Conservation (phyloP, 352 stramenopile species). For the Phytophthora nicotianae region DNA sequence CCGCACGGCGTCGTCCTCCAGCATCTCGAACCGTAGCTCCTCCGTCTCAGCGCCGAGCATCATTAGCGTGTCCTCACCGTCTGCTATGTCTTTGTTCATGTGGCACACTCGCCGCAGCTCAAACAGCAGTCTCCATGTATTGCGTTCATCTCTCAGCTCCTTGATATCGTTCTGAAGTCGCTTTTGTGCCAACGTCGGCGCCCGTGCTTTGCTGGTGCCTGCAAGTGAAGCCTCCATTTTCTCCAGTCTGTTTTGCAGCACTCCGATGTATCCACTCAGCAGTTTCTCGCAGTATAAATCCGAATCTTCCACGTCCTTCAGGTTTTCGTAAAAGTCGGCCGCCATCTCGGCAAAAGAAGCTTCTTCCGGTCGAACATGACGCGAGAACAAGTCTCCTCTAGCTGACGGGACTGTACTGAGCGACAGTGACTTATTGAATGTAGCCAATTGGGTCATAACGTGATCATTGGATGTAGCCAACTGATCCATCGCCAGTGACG, state of each 20-base stretch:
- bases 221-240: constrained; percentile 44
- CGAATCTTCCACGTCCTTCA: constrained; percentile 70
- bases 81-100: constrained; percentile 28
- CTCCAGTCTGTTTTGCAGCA: constrained; percentile 69
- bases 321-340: constrained; percentile 76
- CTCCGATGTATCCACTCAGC: constrained; percentile 78
- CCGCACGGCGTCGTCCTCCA: constrained; percentile 76
- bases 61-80: constrained; percentile 45
- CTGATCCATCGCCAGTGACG: constrained; percentile 20
- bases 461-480: constrained; percentile 31
- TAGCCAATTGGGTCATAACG: constrained; percentile 48
- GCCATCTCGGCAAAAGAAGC: constrained; percentile 75
- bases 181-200: constrained; percentile 28
- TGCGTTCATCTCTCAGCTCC: constrained; percentile 78
- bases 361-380: constrained; percentile 77
- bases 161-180: constrained; percentile 57
- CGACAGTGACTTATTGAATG: constrained; percentile 52
- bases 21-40: constrained; percentile 73
- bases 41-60: constrained; percentile 43
- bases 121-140: constrained; percentile 83
- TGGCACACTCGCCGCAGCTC: constrained; percentile 74
- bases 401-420: constrained; percentile 34
- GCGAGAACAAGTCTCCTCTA: constrained; percentile 44
- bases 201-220: constrained; percentile 25
- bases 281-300: constrained; percentile 79